Evolutionary conservation across 345 rosid species (phyloP), one percentile per base, ranked within the genome.

Genomic region (Sisymbrium altissimum): DNA sequence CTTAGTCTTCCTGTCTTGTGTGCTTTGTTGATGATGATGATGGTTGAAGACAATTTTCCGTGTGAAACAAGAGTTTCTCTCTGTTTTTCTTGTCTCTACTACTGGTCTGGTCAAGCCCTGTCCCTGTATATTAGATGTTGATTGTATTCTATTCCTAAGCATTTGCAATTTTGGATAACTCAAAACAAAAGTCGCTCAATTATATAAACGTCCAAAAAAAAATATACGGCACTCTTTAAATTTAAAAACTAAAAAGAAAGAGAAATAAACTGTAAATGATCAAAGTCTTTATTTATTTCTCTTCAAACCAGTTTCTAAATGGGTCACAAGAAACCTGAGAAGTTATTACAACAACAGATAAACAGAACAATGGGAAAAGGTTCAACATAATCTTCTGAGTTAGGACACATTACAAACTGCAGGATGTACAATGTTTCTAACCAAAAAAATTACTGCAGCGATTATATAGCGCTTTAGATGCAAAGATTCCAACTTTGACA

Each of bases 341-440:
- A 27, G 75, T 54, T 70, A 75, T 63, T 52, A 62, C 17, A 35
- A 10, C 14, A 27, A 17, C 33, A 62, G 66, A 55, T 43, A 11
- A 49, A 41, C 50, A 15, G 57, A 45, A 43, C 33, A 21, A 65
- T 2, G 19, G 57, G 44, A 30, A 52, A 57, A 15, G 5, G 64
- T 62, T 36, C 39, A 17, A 76, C 53, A 69, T 44, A 9, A 11
- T 44, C 27, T 45, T 13, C 58, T 27, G 49, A 63, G 80, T 48
- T 62, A 18, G 15, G 33, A 70, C 36, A 57, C 66, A 63, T 27
- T 36, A 76, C 54, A 76, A 55, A 60, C 77, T 65, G 55, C 63
- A 0, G 64, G 25, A 50, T 67, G 2, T 39, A 74, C 78, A 60
- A 54, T 13, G 54, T 74, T 40, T 13, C 54, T 48, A 44, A 58